A percentile compares a stretch with the other conserved stretches of the same genome.
Conservation (phyloP, 768 basidiomycete species). For the Phallus indusiatus region DNA sequence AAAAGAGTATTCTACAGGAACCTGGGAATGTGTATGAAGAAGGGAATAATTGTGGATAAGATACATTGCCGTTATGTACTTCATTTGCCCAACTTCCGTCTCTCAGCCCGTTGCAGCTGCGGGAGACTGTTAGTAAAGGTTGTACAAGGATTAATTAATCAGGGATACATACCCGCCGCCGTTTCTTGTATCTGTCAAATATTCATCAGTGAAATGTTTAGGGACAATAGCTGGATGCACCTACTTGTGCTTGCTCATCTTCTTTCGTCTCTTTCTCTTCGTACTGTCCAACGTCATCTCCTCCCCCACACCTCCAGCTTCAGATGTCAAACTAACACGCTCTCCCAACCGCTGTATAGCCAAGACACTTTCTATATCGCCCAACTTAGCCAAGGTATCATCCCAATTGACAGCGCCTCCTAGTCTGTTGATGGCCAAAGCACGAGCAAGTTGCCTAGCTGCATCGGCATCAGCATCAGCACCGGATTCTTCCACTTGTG, state of each 20-base stretch:
- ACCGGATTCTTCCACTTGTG: constrained; percentile 38
- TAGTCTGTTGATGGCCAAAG: constrained; percentile 58
- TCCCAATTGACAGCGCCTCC: constrained; percentile 63
- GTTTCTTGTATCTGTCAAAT: constrained; percentile 68
- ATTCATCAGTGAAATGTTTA: constrained; percentile 7
- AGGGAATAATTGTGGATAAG: neutral
- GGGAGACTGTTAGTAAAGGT: constrained; percentile 3
- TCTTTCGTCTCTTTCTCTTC: constrained; percentile 79
- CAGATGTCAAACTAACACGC: constrained; percentile 33
- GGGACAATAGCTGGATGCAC: constrained; percentile 20
- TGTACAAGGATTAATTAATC: neutral
- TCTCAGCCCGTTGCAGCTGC: constrained; percentile 19
- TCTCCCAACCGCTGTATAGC: constrained; percentile 39
- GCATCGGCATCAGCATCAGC: constrained; percentile 72
- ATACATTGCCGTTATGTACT: neutral
- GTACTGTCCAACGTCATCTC: constrained; percentile 69
- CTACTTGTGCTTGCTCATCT: constrained; percentile 97
- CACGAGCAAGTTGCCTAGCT: constrained; percentile 68
- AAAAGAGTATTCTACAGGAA: too few species aligned
- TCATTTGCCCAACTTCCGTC: constrained; percentile 18
- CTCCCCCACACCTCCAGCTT: constrained; percentile 35
- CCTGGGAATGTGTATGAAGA: neutral
- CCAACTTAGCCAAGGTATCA: constrained; percentile 51
- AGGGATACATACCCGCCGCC: constrained; percentile 58
- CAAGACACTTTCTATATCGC: constrained; percentile 44